Percentiles rank a stretch among this genome's conserved stretches.
Conservation (phyloP, 805 yeast genomes). For the Candida railenensis region DNA sequence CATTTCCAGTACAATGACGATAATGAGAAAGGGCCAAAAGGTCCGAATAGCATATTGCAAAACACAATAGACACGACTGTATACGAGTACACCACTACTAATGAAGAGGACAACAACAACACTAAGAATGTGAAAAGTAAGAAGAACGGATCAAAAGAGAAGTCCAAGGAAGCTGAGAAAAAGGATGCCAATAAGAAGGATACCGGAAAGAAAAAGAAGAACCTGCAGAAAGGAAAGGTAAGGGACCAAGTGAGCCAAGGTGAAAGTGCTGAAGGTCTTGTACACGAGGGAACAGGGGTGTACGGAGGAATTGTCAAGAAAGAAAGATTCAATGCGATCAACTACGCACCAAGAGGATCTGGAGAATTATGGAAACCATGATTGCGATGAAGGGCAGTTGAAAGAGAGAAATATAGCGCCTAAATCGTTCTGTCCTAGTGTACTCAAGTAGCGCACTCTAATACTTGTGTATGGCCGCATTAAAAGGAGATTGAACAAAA, state of each 20-base stretch:
- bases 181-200: conserved; percentile 20
- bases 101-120: neutral
- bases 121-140: neutral
- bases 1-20: conserved; percentile 22
- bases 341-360: conserved; percentile 59
- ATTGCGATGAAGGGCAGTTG: too few species aligned
- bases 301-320: conserved; percentile 33
- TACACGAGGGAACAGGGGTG: conserved; percentile 9
- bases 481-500: too few species aligned
- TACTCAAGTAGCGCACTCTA: too few species aligned
- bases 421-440: too few species aligned
- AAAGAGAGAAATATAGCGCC: too few species aligned
- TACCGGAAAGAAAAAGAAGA: conserved; percentile 14
- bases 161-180: conserved; percentile 6
- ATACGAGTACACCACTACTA: conserved; percentile 18
- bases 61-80: conserved; percentile 33
- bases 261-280: conserved; percentile 11
- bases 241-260: conserved; percentile 2
- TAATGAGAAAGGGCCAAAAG: conserved; percentile 17
- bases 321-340: conserved; percentile 46
- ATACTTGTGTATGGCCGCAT: too few species aligned
- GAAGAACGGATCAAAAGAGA: neutral
- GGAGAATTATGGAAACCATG: conserved; percentile 63
- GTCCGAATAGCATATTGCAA: conserved; percentile 25
- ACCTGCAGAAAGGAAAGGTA: conserved; percentile 2